Conservation (phyloP, 345 rosid species). For the Ailanthus altissimus region DNA sequence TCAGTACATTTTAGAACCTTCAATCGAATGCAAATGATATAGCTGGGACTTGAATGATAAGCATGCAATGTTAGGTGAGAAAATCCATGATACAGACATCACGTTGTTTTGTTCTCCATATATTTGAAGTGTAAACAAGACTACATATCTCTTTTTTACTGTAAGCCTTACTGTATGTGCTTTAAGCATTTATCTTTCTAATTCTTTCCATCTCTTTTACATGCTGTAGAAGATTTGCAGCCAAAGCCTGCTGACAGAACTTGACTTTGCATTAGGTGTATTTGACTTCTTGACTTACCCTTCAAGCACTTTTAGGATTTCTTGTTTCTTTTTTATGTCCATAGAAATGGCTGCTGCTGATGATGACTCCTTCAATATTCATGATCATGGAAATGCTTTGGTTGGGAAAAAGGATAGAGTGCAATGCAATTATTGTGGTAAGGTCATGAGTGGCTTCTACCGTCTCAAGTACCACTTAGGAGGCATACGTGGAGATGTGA, state of each 20-base stretch:
- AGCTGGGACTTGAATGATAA: neutral
- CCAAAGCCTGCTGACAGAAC: neutral
- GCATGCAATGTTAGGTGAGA: neutral
- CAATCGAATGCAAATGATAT: neutral
- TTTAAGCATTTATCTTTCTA: neutral
- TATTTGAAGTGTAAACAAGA: neutral
- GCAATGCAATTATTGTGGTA: constrained; percentile 54
- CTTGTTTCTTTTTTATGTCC: neutral
- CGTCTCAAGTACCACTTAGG: constrained; percentile 58
- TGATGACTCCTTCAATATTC: constrained; percentile 26
- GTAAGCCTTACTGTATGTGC: neutral
- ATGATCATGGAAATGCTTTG: constrained; percentile 41
- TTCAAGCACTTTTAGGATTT: neutral
- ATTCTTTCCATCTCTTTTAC: neutral
- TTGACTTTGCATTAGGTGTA: neutral
- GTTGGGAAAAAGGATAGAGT: constrained; percentile 30
- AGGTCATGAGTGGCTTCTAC: constrained; percentile 25
- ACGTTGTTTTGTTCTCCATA: neutral
- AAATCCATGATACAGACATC: neutral
- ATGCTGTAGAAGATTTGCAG: neutral
- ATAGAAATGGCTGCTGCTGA: constrained; percentile 2
- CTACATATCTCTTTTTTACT: neutral
- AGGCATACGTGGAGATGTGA: constrained; percentile 42
- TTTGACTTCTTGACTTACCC: constrained; percentile 3
- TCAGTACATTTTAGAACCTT: neutral